phyloP scores from a whole-genome alignment of 2,329 filamentous ascomycete species.

The Xylariales sp. region DNA sequence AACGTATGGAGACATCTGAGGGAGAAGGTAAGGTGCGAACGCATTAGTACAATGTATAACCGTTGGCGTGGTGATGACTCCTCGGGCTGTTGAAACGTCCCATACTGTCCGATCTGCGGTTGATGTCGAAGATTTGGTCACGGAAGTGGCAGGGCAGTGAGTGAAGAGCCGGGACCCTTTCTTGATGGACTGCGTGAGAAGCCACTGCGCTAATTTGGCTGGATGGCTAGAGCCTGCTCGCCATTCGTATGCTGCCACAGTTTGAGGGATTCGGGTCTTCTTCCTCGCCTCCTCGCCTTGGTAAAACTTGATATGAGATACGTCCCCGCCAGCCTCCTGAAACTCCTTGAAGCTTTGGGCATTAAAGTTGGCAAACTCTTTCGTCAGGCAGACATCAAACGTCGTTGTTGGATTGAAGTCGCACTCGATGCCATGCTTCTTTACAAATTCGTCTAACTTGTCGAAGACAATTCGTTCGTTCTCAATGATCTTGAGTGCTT shows the following conservation, averaged over 20 bases:
- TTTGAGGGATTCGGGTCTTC: conserved; percentile 31
- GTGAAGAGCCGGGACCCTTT: conserved; percentile 37
- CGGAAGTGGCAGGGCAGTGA: conserved; percentile 32
- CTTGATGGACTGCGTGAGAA: conserved; percentile 31
- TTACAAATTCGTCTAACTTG: conserved; percentile 35
- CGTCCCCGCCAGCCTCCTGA: conserved; percentile 36
- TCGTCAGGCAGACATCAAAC: conserved; percentile 43
- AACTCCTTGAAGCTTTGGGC: conserved; percentile 34
- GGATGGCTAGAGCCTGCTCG: conserved; percentile 44
- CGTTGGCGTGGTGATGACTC: conserved; percentile 21
- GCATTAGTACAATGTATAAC: conserved; percentile 37
- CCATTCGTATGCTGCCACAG: conserved; percentile 45
- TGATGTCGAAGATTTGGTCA: conserved; percentile 17
- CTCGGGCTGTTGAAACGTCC: conserved; percentile 30
- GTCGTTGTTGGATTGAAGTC: conserved; percentile 43
- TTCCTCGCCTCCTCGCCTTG: conserved; percentile 32
- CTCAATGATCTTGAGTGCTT: conserved; percentile 40
- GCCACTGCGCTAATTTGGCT: conserved; percentile 44
- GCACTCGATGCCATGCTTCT: conserved; percentile 34
- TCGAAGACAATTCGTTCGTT: conserved; percentile 37
- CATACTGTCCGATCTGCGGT: conserved; percentile 18
- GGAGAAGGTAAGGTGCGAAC: conserved; percentile 31
- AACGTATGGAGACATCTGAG: conserved; percentile 29
- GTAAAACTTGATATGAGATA: conserved; percentile 35
- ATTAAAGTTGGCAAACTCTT: conserved; percentile 40